A percentile compares a stretch with the other conserved stretches of the same genome.
Evolutionary conservation across 2,329 filamentous ascomycete genomes (phyloP).

Genomic region (Pseudogymnoascus sp.): DNA sequence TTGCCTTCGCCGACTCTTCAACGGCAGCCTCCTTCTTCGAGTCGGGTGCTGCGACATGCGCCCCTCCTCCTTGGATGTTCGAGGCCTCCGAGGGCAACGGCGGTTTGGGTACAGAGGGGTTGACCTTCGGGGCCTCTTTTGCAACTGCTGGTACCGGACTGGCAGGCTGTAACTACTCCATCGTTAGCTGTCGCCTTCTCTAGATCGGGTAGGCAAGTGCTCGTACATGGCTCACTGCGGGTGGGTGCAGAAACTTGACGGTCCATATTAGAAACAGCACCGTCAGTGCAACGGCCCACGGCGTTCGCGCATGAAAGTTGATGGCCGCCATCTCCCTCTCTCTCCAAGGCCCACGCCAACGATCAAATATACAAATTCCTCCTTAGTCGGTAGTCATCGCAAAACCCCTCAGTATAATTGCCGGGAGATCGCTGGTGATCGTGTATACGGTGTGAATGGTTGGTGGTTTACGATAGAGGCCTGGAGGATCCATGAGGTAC

Average conservation of each 20-base stretch:
- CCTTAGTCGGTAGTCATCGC: background rate
- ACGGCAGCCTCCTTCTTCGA: background rate
- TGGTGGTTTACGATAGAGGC: background rate
- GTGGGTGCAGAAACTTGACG: slow-evolving; percentile 7
- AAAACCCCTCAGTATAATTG: background rate
- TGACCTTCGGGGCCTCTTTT: background rate
- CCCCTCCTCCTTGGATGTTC: background rate
- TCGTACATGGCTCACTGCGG: background rate
- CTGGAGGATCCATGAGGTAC: background rate
- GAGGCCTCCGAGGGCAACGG: background rate
- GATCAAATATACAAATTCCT: background rate
- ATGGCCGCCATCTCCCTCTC: background rate
- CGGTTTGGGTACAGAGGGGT: background rate
- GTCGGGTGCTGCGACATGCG: background rate
- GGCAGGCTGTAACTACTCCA: background rate
- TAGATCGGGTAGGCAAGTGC: background rate
- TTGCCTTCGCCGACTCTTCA: background rate
- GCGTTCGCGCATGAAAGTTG: slow-evolving; percentile 1
- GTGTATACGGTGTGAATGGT: background rate
- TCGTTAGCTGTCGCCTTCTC: background rate
- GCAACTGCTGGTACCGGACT: background rate
- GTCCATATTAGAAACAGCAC: slow-evolving; percentile 11
- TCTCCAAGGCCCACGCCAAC: background rate
- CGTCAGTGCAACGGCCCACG: background rate
- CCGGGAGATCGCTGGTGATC: background rate